phyloP scores from a whole-genome alignment of 495 filamentous ascomycete species.

The Neurospora tetrasperma region DNA sequence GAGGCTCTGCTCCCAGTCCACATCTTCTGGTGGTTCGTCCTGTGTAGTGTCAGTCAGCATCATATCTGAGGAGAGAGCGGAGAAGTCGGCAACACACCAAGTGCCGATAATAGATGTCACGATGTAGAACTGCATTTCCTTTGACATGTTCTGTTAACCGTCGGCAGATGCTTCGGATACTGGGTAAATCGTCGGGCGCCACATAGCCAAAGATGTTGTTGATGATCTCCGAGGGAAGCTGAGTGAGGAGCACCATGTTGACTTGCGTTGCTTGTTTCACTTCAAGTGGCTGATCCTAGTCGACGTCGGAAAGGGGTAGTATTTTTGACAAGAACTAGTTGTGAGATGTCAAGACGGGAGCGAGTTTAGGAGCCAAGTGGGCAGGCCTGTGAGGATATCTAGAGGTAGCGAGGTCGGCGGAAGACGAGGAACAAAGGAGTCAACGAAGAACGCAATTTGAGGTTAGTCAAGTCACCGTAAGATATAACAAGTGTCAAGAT shows the following conservation, averaged over 20 bases:
- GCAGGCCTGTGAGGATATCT: neutral
- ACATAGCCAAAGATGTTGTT: constrained; percentile 44
- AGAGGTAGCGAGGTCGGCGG: neutral
- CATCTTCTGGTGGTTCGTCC: constrained; percentile 31
- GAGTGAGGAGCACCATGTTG: constrained; percentile 23
- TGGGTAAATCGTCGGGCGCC: constrained; percentile 41
- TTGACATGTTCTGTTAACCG: constrained; percentile 36
- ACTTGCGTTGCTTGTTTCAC: neutral
- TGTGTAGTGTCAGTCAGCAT: constrained; percentile 12
- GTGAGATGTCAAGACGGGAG: neutral
- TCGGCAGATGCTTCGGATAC: constrained; percentile 38
- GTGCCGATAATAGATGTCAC: constrained; percentile 38
- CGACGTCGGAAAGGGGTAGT: neutral
- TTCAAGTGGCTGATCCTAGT: neutral
- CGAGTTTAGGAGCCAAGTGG: neutral
- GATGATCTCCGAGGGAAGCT: constrained; percentile 48
- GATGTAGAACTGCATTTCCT: constrained; percentile 42
- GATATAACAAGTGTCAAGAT: neutral
- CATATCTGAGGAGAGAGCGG: neutral
- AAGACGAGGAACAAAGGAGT: neutral
- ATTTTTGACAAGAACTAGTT: neutral
- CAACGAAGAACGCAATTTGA: neutral
- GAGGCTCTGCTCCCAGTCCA: constrained; percentile 42
- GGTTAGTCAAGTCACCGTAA: neutral
- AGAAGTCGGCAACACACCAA: constrained; percentile 18